phyloP scores from a whole-genome alignment of 345 rosid genomes.

The Atalantia buxifolia region DNA sequence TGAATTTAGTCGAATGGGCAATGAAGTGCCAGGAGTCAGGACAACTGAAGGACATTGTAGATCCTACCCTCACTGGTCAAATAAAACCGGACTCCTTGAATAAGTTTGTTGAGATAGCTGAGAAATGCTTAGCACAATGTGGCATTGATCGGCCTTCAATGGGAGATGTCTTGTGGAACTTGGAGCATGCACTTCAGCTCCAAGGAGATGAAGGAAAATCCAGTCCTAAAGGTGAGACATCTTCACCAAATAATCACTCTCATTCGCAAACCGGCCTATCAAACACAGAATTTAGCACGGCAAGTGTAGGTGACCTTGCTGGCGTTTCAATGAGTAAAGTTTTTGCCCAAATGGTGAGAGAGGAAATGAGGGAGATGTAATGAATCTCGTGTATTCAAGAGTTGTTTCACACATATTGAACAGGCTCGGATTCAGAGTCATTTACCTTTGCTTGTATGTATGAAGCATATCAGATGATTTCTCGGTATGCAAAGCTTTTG shows the following conservation, averaged over 20 bases:
- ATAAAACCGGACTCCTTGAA: conserved; percentile 43
- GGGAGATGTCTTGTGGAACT: conserved; percentile 72
- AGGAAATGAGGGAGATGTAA: conserved; percentile 37
- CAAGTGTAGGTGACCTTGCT: conserved; percentile 34
- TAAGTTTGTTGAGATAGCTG: conserved; percentile 53
- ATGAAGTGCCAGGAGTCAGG: conserved; percentile 34
- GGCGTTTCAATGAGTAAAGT: conserved; percentile 60
- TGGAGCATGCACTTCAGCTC: conserved; percentile 55
- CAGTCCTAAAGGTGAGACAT: not conserved
- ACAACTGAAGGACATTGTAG: conserved; percentile 41
- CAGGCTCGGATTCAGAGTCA: not conserved
- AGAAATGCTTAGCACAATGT: conserved; percentile 52
- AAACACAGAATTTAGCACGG: conserved; percentile 27
- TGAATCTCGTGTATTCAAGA: not conserved
- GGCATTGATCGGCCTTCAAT: conserved; percentile 53
- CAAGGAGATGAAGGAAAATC: conserved; percentile 38
- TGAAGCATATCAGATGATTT: not conserved
- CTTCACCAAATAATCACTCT: conserved; percentile 7
- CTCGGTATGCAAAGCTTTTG: not conserved
- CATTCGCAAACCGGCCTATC: conserved; percentile 23
- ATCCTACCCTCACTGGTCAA: conserved; percentile 40
- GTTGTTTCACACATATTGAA: not conserved
- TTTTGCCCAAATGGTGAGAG: conserved; percentile 64
- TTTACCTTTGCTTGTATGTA: not conserved
- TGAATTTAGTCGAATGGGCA: conserved; percentile 61